Percentiles rank a stretch among this genome's conserved stretches.
These are phyloP conservation scores for Calonectria pteridis DNA, from an alignment of 2,329 filamentous ascomycete genomes.

Conservation along the genomic window DNA sequence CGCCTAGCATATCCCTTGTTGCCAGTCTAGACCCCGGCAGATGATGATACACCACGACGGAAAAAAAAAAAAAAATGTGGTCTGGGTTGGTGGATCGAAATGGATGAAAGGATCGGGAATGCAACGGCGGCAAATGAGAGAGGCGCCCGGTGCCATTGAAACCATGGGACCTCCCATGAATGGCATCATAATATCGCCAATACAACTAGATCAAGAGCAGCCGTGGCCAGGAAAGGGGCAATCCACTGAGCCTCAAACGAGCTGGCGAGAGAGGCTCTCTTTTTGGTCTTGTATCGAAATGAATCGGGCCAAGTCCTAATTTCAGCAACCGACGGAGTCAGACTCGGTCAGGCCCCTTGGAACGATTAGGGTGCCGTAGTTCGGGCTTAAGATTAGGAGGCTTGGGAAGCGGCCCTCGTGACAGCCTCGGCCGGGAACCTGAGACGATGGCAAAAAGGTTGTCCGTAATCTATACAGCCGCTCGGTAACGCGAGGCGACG, in stretches of 20 bases:
- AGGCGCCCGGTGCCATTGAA: neutral
- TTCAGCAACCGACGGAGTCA: conserved; percentile 33
- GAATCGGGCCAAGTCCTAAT: conserved; percentile 33
- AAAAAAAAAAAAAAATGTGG: neutral
- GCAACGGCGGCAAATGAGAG: conserved; percentile 12
- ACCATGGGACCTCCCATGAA: conserved; percentile 9
- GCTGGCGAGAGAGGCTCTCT: conserved; percentile 16
- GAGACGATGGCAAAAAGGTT: conserved; percentile 5
- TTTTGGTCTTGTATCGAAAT: conserved; percentile 35
- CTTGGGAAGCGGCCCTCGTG: neutral
- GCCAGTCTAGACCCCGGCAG: neutral
- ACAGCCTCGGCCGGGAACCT: neutral
- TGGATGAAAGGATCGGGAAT: conserved; percentile 18
- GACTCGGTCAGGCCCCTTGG: conserved; percentile 29
- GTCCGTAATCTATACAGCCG: neutral
- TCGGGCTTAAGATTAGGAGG: neutral
- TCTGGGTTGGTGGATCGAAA: conserved; percentile 3
- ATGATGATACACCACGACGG: conserved; percentile 5
- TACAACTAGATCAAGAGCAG: conserved; percentile 9
- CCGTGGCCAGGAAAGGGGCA: conserved; percentile 19
- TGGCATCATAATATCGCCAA: conserved; percentile 17
- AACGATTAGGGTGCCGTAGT: conserved; percentile 12
- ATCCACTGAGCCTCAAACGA: conserved; percentile 24
- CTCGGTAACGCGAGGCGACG: neutral
- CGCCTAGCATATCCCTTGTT: conserved; percentile 15